Conservation (phyloP, 768 basidiomycete genomes). For the Termitomyces titanicus region DNA sequence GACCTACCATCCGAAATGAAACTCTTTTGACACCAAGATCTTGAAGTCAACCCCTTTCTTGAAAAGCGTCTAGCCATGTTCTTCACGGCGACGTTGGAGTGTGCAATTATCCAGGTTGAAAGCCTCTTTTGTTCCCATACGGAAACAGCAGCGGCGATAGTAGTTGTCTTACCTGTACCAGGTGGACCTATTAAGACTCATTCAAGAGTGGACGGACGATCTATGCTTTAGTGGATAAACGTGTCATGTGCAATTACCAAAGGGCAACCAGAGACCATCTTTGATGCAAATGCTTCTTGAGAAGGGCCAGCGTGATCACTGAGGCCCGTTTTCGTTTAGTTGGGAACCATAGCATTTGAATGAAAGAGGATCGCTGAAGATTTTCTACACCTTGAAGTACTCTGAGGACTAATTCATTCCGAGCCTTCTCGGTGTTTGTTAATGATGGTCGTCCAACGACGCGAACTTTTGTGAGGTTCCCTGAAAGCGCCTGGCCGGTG, state of each 20-base stretch:
- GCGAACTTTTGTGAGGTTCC: conserved; percentile 27
- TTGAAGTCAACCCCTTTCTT: conserved; percentile 35
- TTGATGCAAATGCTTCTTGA: conserved; percentile 30
- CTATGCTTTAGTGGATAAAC: background rate
- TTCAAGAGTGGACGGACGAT: background rate
- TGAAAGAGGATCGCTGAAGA: conserved; percentile 31
- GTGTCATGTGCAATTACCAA: conserved; percentile 39
- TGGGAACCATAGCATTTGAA: conserved; percentile 39
- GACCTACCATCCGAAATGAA: conserved; percentile 42
- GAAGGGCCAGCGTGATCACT: too few relatives aligned
- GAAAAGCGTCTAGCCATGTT: conserved; percentile 42
- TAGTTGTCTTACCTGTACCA: conserved; percentile 52
- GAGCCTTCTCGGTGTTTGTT: conserved; percentile 35
- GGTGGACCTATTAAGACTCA: conserved; percentile 35
- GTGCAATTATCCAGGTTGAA: conserved; percentile 39
- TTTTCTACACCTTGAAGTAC: conserved; percentile 28
- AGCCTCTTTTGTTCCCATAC: conserved; percentile 26
- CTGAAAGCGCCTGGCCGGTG: conserved; percentile 14
- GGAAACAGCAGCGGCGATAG: conserved; percentile 40
- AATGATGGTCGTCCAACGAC: conserved; percentile 38
- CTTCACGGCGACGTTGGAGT: conserved; percentile 50
- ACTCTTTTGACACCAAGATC: conserved; percentile 44
- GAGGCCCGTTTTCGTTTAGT: background rate
- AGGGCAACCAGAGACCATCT: conserved; percentile 29
- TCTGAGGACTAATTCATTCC: conserved; percentile 32